A percentile compares a stretch with the other conserved stretches of the same genome.
Conservation (phyloP, 176 grass and related monocot species). For the Rhynchospora breviuscula region DNA sequence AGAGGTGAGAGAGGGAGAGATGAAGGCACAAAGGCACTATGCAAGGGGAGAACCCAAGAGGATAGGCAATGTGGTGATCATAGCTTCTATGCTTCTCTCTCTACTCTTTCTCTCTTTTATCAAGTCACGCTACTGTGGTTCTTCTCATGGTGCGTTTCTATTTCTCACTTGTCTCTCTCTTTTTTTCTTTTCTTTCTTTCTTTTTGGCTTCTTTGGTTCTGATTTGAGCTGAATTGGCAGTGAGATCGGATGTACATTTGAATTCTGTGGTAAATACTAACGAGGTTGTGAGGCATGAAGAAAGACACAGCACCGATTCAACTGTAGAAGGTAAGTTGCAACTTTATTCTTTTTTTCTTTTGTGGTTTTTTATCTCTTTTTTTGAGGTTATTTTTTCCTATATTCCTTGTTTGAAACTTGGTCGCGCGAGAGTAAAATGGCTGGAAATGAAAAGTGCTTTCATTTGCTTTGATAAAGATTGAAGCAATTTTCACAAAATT, state of each 20-base stretch:
- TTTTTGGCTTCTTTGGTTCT: background rate
- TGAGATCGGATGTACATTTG: constrained; percentile 1
- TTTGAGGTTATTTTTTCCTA: background rate
- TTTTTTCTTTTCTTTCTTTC: background rate
- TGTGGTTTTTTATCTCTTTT: background rate
- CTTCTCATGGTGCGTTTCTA: constrained; percentile 2
- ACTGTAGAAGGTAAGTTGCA: constrained; percentile 6
- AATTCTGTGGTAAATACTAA: background rate
- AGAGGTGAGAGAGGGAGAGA: background rate
- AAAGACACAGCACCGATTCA: background rate
- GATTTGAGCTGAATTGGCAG: constrained; percentile 11
- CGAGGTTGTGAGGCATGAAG: background rate
- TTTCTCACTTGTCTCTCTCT: background rate
- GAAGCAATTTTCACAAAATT: background rate
- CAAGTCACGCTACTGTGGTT: constrained; percentile 22
- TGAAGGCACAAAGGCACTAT: constrained; percentile 30
- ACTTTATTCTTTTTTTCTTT: background rate
- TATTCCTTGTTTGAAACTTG: background rate
- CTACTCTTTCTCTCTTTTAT: constrained; percentile 32
- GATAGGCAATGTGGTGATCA: constrained; percentile 26
- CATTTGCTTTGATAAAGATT: background rate
- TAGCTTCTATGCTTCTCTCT: constrained; percentile 29
- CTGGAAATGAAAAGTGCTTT: background rate
- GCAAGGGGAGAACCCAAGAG: constrained; percentile 28
- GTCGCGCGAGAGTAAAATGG: background rate